Conservation (phyloP, 2,329 filamentous ascomycete species). For the Teratosphaeria zuluensis region DNA sequence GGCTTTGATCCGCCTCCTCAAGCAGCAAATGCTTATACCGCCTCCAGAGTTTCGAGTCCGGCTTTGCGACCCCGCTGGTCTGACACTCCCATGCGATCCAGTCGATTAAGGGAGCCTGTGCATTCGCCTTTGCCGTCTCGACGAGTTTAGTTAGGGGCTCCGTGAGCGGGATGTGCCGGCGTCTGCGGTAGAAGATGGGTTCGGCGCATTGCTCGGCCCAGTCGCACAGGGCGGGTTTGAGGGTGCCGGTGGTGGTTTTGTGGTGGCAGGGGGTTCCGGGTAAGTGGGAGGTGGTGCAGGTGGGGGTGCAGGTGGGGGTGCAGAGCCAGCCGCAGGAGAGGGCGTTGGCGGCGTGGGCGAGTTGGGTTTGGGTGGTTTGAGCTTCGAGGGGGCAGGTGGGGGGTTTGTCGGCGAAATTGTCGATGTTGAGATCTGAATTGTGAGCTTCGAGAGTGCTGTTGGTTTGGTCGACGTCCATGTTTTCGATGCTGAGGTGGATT, state of each 20-base stretch:
- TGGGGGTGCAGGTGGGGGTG: not conserved
- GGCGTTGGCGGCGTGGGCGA: not conserved
- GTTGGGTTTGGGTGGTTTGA: not conserved
- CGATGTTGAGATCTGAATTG: too few relatives aligned
- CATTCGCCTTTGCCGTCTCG: not conserved
- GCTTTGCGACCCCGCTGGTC: not conserved
- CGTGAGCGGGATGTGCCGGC: not conserved
- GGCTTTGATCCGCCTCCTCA: not conserved
- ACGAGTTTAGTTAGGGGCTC: not conserved
- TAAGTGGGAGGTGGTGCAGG: not conserved
- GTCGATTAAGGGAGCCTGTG: not conserved
- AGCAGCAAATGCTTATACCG: not conserved
- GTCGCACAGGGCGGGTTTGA: not conserved
- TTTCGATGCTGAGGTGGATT: not conserved
- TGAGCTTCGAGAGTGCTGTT: not conserved
- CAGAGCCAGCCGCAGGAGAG: not conserved
- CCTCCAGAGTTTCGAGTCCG: not conserved
- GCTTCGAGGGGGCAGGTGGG: not conserved
- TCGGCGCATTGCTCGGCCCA: not conserved
- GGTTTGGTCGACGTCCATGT: not conserved
- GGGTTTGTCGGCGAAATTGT: too few relatives aligned
- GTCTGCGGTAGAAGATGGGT: not conserved
- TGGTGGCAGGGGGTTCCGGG: not conserved
- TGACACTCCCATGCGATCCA: not conserved
- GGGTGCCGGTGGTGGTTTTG: not conserved